Base-by-base conservation (phyloP, 2,329 filamentous ascomycete species). In the Colletotrichum brevisporum region DNA sequence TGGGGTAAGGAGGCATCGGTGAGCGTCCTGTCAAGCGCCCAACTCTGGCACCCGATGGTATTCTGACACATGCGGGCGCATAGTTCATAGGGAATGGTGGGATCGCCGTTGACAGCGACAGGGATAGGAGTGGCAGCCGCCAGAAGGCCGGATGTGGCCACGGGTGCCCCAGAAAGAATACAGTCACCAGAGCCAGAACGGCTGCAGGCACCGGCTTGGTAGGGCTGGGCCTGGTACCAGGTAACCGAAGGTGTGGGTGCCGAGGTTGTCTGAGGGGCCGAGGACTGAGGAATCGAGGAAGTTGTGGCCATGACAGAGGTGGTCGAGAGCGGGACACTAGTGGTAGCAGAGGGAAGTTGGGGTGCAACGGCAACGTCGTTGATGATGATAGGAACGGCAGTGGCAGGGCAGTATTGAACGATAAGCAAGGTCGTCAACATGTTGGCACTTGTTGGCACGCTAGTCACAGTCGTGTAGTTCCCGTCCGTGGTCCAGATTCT, bases 401-500 rank as follows among this genome's bases (percentile, higher is more conserved):
- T 50, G 18, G 26, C 39, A 26, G 63, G 56, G 27, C 63, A 66
- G 51, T 54, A 66, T 41, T 66, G 55, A 5, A 66, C 63, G 24
- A 66, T 61, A 4, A 48, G n/a, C 39, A 66, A 39, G 5, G 48
- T 53, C 15, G 63, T 48, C 41, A 54, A 12, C 9, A 9, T 15
- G 31, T 41, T 31, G 39, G 63, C 39, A 21, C 39, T 41, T 0
- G 63, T 63, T 16, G 64, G 64, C 52, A 67, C 45, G 31, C 57
- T 67, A 6, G 56, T 62, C 27, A 67, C 64, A 5, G 58, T 63
- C 12, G 63, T 67, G 16, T 55, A 63, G 63, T 45, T 67, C 5
- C 63, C 63, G 27, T 62, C 63, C 10, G 63, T 62, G 16, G 63
- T 62, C 57, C 58, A 67, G 26, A 67, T 63, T 15, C 26, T 67